Evolutionary conservation across 176 grass and related monocot genomes (phyloP).

Genomic region (Bolboschoenus planiculmis): DNA sequence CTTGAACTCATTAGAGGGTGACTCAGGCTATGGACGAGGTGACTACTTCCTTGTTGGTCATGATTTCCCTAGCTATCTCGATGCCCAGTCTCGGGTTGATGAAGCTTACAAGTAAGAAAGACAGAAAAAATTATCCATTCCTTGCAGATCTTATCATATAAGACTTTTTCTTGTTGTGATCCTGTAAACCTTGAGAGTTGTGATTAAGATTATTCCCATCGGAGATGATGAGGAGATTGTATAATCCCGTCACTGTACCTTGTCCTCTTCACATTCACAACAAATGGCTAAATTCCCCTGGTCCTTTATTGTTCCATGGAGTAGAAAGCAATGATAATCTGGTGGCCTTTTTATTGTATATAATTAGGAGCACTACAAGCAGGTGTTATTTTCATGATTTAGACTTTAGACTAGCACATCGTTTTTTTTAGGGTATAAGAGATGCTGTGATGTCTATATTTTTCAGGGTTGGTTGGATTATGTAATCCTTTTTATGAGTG

Average conservation of each 20-base stretch:
- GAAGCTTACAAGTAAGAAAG: conserved; percentile 92
- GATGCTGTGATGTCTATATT: not conserved
- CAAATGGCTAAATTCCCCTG: not conserved
- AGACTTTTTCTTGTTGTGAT: conserved; percentile 9
- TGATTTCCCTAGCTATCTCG: conserved; percentile 92
- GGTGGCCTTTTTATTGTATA: not conserved
- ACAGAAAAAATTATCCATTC: not conserved
- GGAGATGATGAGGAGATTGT: not conserved
- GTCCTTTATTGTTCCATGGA: not conserved
- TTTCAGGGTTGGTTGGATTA: not conserved
- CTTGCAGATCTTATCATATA: not conserved
- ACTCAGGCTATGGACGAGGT: conserved; percentile 87
- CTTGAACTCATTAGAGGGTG: conserved; percentile 88
- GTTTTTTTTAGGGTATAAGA: not conserved
- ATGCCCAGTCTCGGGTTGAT: conserved; percentile 67
- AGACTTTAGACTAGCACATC: not conserved
- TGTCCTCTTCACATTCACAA: not conserved
- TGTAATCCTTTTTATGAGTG: not conserved
- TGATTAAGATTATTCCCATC: not conserved
- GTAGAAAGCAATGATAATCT: not conserved
- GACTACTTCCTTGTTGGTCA: conserved; percentile 98
- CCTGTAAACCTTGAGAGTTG: not conserved
- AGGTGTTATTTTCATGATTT: not conserved
- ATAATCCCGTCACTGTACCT: not conserved
- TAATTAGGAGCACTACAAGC: not conserved